Percentiles rank a stretch among this genome's conserved stretches.
These are phyloP conservation scores for Pterocarpus macrocarpus DNA, from an alignment of 306 rosid genomes.

Conservation along the genomic window DNA sequence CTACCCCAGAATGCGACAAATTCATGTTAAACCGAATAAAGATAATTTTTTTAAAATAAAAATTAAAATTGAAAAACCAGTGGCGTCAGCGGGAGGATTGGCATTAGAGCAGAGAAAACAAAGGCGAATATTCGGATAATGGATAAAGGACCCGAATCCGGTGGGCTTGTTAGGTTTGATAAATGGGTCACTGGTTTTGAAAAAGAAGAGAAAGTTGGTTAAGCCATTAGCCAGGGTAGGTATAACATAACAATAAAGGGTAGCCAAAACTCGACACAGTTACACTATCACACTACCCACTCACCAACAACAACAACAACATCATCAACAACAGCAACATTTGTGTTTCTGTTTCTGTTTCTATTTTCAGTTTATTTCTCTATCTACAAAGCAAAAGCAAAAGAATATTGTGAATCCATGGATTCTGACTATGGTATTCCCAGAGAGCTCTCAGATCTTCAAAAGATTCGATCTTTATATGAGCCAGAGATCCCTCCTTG, in stretches of 20 bases:
- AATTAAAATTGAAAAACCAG: background rate
- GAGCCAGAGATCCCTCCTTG: slow-evolving; percentile 90
- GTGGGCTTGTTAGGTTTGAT: slow-evolving; percentile 44
- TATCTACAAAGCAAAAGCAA: background rate
- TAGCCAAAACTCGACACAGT: background rate
- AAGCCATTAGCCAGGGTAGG: background rate
- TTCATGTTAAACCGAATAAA: background rate
- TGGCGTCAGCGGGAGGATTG: background rate
- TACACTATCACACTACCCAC: slow-evolving; percentile 37
- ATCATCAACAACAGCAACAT: slow-evolving; percentile 15
- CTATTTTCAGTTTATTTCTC: background rate
- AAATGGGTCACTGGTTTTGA: slow-evolving; percentile 46
- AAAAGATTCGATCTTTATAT: slow-evolving; percentile 76
- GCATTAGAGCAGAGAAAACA: background rate
- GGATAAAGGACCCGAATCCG: slow-evolving; percentile 39
- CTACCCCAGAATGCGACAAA: background rate
- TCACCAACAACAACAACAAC: slow-evolving; percentile 20
- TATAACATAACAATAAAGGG: no score
- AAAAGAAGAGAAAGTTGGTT: slow-evolving; percentile 37
- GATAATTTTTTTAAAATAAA: background rate
- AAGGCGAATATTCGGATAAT: slow-evolving; percentile 45
- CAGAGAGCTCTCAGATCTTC: slow-evolving; percentile 92
- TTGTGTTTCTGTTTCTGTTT: slow-evolving; percentile 20
- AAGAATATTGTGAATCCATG: slow-evolving; percentile 40
- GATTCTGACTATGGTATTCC: slow-evolving; percentile 96